Percentiles rank a stretch among this genome's conserved stretches.
These are phyloP conservation scores for Aspergillus hancockii DNA, from an alignment of 495 filamentous ascomycete species.

Conservation along the genomic window DNA sequence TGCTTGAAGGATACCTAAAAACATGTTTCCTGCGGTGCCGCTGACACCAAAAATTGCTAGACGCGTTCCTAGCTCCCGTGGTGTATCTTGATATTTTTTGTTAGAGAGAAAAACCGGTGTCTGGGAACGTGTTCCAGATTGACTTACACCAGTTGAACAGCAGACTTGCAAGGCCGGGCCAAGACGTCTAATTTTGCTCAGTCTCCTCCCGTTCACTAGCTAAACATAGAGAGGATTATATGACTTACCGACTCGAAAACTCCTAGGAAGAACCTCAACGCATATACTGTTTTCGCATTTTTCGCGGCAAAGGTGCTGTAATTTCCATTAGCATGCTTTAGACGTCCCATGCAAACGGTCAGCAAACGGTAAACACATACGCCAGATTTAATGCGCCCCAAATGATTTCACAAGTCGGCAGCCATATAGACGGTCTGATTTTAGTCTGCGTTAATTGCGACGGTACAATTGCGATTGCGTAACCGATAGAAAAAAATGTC, in stretches of 20 bases:
- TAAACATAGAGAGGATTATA: neutral
- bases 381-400: constrained; percentile 36
- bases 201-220: neutral
- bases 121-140: neutral
- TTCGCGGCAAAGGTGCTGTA: constrained; percentile 15
- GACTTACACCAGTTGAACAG: constrained; percentile 25
- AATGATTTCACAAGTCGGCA: constrained; percentile 48
- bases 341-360: neutral
- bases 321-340: neutral
- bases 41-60: constrained; percentile 22
- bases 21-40: constrained; percentile 21
- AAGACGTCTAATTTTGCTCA: constrained; percentile 10
- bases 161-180: constrained; percentile 19
- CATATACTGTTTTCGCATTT: constrained; percentile 19
- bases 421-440: constrained; percentile 52
- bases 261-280: constrained; percentile 19
- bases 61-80: constrained; percentile 17
- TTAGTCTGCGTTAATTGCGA: constrained; percentile 51
- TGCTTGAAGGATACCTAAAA: constrained; percentile 19
- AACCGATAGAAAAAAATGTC: constrained; percentile 55
- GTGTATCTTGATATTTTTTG: constrained; percentile 9
- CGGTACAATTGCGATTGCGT: constrained; percentile 57
- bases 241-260: constrained; percentile 18
- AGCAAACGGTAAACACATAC: neutral
- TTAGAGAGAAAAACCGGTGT: neutral